Evolutionary conservation across 805 yeast species (phyloP).

Genomic region (Starmera pachycereana): DNA sequence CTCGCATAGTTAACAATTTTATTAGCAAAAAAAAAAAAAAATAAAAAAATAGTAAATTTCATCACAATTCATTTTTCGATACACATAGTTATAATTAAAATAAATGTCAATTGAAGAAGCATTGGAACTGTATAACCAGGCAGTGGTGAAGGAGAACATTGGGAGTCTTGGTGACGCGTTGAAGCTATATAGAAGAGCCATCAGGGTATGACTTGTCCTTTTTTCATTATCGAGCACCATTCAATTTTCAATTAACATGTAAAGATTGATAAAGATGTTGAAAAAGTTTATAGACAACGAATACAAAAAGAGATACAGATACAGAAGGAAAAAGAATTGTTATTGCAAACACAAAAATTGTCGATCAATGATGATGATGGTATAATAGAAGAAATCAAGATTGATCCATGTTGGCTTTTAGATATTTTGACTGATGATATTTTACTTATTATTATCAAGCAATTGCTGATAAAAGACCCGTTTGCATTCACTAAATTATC

Average conservation of each 20-base stretch:
- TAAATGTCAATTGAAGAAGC: not conserved
- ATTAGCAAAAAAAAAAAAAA: no score
- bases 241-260: no score
- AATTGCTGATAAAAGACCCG: constrained; percentile 37
- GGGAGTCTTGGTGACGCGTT: constrained; percentile 1
- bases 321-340: constrained; percentile 12
- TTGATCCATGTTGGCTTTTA: constrained; percentile 30
- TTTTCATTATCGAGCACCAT: no score
- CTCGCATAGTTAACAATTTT: no score
- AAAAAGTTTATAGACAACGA: constrained; percentile 51
- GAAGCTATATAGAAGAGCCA: not conserved
- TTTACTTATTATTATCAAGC: constrained; percentile 37
- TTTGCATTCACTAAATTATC: constrained; percentile 59
- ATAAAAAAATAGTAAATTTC: no score
- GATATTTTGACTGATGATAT: constrained; percentile 48
- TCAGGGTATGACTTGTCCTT: not conserved
- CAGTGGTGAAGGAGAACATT: not conserved
- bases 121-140: not conserved
- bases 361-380: constrained; percentile 8
- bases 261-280: constrained; percentile 41
- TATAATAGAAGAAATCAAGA: constrained; percentile 4
- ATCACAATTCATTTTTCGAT: no score
- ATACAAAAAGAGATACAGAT: constrained; percentile 33
- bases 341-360: not conserved
- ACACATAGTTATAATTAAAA: no score